These are phyloP conservation scores for Lagerstroemia speciosa DNA, from an alignment of 345 rosid species.

Conservation along the genomic window DNA sequence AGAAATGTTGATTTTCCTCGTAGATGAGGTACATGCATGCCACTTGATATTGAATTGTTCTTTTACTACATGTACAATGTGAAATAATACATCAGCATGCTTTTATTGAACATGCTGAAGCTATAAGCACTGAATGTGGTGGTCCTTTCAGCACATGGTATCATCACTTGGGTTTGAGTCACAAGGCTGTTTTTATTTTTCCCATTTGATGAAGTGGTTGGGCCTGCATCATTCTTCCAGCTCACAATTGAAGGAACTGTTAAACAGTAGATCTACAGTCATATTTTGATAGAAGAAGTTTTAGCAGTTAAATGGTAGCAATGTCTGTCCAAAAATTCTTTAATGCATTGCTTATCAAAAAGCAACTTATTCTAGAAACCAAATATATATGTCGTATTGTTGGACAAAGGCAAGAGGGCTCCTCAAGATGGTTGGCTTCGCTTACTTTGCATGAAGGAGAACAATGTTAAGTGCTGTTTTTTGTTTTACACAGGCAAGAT, in stretches of 20 bases:
- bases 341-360: background rate
- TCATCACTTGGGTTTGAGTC: background rate
- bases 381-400: background rate
- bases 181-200: background rate
- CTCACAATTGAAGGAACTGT: background rate
- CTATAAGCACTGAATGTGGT: too few relatives aligned
- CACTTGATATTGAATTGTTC: too few relatives aligned
- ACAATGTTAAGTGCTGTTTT: conserved; percentile 20
- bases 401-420: too few relatives aligned
- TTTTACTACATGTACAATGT: too few relatives aligned
- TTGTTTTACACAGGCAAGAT: conserved; percentile 73
- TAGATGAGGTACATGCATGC: too few relatives aligned
- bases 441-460: background rate
- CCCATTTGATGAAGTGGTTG: background rate
- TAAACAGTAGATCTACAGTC: background rate
- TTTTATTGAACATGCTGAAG: too few relatives aligned
- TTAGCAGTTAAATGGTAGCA: background rate
- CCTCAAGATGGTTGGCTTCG: too few relatives aligned
- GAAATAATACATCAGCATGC: too few relatives aligned
- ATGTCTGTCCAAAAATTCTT: background rate
- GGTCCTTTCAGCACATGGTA: background rate
- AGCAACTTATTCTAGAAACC: background rate
- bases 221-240: background rate
- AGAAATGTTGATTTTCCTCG: too few relatives aligned
- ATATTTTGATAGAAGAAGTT: background rate